Percentiles rank a stretch among this genome's conserved stretches.
phyloP scores from a whole-genome alignment of 148 eudicot genomes.

The Cornus controversa region DNA sequence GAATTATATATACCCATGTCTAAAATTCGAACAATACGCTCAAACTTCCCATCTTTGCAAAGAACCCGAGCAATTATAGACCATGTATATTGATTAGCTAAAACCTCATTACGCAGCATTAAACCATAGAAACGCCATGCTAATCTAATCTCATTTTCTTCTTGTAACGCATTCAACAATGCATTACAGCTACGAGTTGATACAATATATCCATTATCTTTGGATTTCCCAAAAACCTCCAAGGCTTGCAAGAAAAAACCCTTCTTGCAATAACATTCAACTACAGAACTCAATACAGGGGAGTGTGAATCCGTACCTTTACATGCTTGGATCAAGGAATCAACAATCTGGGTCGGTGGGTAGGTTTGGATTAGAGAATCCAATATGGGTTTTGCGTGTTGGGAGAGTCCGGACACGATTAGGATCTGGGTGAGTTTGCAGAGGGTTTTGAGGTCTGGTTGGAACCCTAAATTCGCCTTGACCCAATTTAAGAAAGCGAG shows the following conservation, averaged over 20 bases:
- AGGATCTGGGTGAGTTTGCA: conserved; percentile 34
- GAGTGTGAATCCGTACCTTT: conserved; percentile 42
- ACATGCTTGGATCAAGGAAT: conserved; percentile 38
- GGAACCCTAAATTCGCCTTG: conserved; percentile 50
- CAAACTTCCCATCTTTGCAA: conserved; percentile 57
- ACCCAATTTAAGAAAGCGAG: conserved; percentile 75
- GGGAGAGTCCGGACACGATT: conserved; percentile 34
- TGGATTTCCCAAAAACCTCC: conserved; percentile 41
- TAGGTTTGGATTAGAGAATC: conserved; percentile 45
- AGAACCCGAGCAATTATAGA: conserved; percentile 54
- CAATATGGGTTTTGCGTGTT: conserved; percentile 51
- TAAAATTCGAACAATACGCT: conserved; percentile 49
- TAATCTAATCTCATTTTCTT: conserved; percentile 43
- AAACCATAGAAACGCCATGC: conserved; percentile 63
- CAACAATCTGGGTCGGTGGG: conserved; percentile 44
- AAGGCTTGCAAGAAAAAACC: conserved; percentile 50
- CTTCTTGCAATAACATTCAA: conserved; percentile 59
- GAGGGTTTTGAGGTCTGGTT: conserved; percentile 55
- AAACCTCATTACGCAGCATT: conserved; percentile 58
- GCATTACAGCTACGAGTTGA: conserved; percentile 52
- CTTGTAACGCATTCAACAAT: conserved; percentile 46
- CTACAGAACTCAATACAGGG: conserved; percentile 48
- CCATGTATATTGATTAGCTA: conserved; percentile 50
- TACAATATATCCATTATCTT: conserved; percentile 36
- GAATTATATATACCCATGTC: conserved; percentile 45